phyloP scores from a whole-genome alignment of 2,329 filamentous ascomycete genomes.

The Claviceps purpurea region DNA sequence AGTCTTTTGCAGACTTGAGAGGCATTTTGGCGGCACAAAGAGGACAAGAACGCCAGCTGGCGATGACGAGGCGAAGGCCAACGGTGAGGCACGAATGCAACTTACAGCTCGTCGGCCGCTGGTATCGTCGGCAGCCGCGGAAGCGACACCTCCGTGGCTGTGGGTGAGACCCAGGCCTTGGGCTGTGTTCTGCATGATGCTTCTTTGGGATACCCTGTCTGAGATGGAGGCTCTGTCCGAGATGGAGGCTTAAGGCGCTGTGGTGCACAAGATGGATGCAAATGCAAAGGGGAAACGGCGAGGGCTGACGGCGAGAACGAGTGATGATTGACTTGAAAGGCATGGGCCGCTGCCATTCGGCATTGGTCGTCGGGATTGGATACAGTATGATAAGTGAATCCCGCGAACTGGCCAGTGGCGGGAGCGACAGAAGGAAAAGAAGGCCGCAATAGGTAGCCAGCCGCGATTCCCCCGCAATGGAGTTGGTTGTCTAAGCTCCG shows the following conservation, averaged over 20 bases:
- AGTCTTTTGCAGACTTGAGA: background rate
- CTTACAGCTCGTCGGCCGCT: conserved; percentile 23
- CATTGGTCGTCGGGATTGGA: too few species aligned
- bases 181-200: conserved; percentile 5
- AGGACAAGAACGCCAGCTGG: background rate
- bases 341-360: background rate
- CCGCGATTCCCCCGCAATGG: too few species aligned
- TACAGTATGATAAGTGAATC: too few species aligned
- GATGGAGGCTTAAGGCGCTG: background rate
- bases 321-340: background rate
- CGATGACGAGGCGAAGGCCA: background rate
- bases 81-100: conserved; percentile 8
- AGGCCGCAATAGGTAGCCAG: too few species aligned
- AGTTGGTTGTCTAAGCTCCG: too few species aligned
- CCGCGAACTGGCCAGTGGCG: too few species aligned
- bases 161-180: conserved; percentile 1
- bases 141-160: background rate
- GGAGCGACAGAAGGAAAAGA: too few species aligned
- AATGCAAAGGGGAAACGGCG: background rate
- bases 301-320: background rate
- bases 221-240: background rate
- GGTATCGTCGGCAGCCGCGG: conserved; percentile 24
- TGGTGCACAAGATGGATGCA: background rate
- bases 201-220: background rate
- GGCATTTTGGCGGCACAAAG: background rate